Evolutionary conservation across 805 yeast species (phyloP).

Genomic region (Wickerhamia fluorescens): DNA sequence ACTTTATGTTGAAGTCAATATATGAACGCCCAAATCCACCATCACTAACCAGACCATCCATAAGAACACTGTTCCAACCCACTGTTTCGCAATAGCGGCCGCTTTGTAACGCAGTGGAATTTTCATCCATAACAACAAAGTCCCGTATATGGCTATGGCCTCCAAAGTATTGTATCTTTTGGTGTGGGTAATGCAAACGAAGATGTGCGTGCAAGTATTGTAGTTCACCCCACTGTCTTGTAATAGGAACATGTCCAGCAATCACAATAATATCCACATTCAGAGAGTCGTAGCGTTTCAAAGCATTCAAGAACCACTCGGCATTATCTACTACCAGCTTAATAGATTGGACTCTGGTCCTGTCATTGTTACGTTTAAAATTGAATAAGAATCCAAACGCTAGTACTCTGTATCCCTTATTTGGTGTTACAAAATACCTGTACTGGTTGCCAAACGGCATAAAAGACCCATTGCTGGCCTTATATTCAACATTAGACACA

Average conservation of each 20-base stretch:
- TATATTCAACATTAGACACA: constrained; percentile 63
- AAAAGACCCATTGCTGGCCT: constrained; percentile 35
- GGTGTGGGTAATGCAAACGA: constrained; percentile 52
- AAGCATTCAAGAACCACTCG: constrained; percentile 54
- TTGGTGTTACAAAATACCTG: constrained; percentile 58
- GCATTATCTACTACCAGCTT: constrained; percentile 42
- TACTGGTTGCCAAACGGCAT: constrained; percentile 64
- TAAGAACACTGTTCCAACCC: constrained; percentile 67
- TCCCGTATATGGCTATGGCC: constrained; percentile 94
- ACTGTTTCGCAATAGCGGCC: constrained; percentile 91
- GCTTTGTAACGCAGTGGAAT: constrained; percentile 77
- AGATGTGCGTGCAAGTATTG: constrained; percentile 40
- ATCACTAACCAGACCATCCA: too few species aligned
- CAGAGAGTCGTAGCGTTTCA: constrained; percentile 23
- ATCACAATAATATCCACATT: constrained; percentile 61
- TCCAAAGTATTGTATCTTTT: constrained; percentile 78
- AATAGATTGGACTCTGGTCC: constrained; percentile 60
- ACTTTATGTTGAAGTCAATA: constrained; percentile 72
- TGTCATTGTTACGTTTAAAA: constrained; percentile 53
- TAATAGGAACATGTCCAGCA: constrained; percentile 70
- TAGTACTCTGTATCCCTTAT: constrained; percentile 44
- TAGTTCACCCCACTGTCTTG: constrained; percentile 49
- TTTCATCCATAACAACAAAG: constrained; percentile 58
- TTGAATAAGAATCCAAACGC: constrained; percentile 78
- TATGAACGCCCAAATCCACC: constrained; percentile 63